Conservation (phyloP, 2,329 filamentous ascomycete genomes). For the Fusarium bactridioides region DNA sequence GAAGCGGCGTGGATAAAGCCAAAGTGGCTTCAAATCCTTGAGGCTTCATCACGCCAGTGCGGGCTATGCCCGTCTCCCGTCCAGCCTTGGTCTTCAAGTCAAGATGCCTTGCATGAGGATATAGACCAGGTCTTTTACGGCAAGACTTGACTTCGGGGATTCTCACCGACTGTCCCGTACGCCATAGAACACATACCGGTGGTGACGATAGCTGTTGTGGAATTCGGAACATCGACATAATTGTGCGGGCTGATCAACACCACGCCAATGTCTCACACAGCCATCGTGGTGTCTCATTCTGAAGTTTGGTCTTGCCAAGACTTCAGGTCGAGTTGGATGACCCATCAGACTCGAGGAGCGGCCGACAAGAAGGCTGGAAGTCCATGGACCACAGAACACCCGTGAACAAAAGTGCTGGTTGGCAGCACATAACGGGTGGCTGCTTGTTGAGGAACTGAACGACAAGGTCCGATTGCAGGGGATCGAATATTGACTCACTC, state of each 20-base stretch:
- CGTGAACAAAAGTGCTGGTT: constrained; percentile 15
- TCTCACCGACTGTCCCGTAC: constrained; percentile 41
- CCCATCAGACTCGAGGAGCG: constrained; percentile 3
- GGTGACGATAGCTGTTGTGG: constrained; percentile 18
- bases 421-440: constrained; percentile 30
- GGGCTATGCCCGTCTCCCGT: constrained; percentile 37
- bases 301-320: background rate
- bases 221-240: constrained; percentile 22
- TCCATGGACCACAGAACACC: background rate
- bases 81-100: constrained; percentile 33
- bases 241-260: constrained; percentile 3
- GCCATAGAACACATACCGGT: constrained; percentile 24
- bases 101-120: constrained; percentile 36
- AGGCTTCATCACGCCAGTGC: constrained; percentile 24
- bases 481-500: constrained; percentile 12
- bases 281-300: constrained; percentile 30
- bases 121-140: constrained; percentile 25
- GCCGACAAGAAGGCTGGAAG: constrained; percentile 9
- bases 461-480: constrained; percentile 19
- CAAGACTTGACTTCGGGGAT: constrained; percentile 27
- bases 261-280: constrained; percentile 31
- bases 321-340: constrained; percentile 12
- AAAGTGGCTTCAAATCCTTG: constrained; percentile 20
- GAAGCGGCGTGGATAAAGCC: constrained; percentile 15
- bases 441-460: constrained; percentile 22